Evolutionary conservation across 768 basidiomycete species (phyloP), one percentile per base, ranked within the genome.

Genomic region (Kwoniella shandongensis): DNA sequence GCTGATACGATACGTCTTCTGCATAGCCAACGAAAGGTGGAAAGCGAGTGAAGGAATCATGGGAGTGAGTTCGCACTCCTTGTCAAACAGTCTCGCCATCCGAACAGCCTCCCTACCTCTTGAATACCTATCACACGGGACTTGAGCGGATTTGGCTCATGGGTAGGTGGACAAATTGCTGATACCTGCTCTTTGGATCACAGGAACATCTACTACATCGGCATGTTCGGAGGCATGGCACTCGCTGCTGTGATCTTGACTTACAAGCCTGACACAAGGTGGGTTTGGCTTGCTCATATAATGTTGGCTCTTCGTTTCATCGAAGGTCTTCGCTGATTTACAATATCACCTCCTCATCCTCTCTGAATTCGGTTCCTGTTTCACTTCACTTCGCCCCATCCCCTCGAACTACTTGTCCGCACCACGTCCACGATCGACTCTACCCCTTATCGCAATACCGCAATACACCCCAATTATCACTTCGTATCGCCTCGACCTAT

Each of bases 261-360:
- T 78, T 93, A 91, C 80, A 93, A 93, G 78, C 91, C 91, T 2
- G 89, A 94, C 73, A 91, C 89, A 17, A 91, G 88, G 91, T 91
- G 63, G 59, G 87, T 76, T 18, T 39, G 6, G 13, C 29, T 40
- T 20, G 18, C 45, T 42, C n/a, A n/a, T n/a, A n/a, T n/a, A n/a
- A n/a, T 32, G 13, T 48, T 48, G 13, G 12, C 29, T 25, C 22
- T 25, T 22, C 22, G 35, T 32, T 50, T n/a, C 48, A 4, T 25
- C 17, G 8, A 47, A 11, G 26, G 32, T 23, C 12, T 29, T 46
- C 23, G 12, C 5, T 46, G 45, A 5, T 46, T 8, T 7, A 49
- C 20, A 13, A 3, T 13, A 46, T 45, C 12, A 12, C 42, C 2
- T 30, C 18, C 26, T 22, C n/a, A 2, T 38, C 18, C n/a, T 51